phyloP scores from a whole-genome alignment of 805 yeast species.

The Blastobotrys americana region DNA sequence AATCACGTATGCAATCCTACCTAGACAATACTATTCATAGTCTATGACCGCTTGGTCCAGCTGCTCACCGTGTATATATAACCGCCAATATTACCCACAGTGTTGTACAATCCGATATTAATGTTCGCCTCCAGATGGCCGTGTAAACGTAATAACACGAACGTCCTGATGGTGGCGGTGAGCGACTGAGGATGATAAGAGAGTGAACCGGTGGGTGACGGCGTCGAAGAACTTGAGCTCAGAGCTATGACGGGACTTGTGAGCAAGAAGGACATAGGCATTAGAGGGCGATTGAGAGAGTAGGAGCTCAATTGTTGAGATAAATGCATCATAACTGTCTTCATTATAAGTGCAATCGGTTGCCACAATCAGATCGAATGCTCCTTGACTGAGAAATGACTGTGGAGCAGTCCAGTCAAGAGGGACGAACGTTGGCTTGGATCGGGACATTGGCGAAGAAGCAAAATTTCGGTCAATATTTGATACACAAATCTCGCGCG shows the following conservation, averaged over 20 bases:
- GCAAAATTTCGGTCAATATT: conserved; percentile 28
- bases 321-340: conserved; percentile 32
- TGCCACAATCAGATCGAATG: conserved; percentile 30
- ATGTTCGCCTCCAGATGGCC: no score
- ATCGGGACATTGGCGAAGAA: neutral
- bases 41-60: no score
- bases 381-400: conserved; percentile 27
- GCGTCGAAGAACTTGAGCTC: conserved; percentile 19
- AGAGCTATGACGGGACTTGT: conserved; percentile 26
- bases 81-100: no score
- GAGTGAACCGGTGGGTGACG: conserved; percentile 4
- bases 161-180: no score
- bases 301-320: conserved; percentile 24
- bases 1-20: no score
- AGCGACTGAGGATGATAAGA: neutral
- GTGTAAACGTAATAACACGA: neutral
- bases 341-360: conserved; percentile 42
- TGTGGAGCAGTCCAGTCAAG: conserved; percentile 34
- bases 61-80: no score
- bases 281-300: conserved; percentile 1
- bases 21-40: no score
- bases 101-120: no score
- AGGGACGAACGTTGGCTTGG: conserved; percentile 23
- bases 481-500: conserved; percentile 31
- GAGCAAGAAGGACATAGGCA: conserved; percentile 27